These are phyloP conservation scores for Penicillium aurantiogriseum DNA, from an alignment of 2,329 filamentous ascomycete species.

Conservation along the genomic window DNA sequence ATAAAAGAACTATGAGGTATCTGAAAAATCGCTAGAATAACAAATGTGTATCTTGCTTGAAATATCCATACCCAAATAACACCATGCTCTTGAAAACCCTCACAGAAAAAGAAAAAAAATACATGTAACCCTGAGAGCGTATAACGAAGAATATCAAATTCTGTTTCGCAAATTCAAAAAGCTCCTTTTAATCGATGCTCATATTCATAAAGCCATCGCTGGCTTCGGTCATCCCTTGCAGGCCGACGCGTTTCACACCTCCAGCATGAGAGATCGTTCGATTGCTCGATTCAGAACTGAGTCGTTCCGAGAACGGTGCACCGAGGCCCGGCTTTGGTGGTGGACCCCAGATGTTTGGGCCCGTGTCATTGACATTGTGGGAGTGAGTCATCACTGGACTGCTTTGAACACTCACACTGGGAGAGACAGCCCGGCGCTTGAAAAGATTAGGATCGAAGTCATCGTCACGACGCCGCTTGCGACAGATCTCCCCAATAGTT, in stretches of 20 bases:
- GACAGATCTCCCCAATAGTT: slow-evolving; percentile 70
- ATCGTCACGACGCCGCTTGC: slow-evolving; percentile 82
- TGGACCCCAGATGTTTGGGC: slow-evolving; percentile 65
- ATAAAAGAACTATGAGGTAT: slow-evolving; percentile 9
- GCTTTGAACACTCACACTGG: slow-evolving; percentile 86
- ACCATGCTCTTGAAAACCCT: background rate
- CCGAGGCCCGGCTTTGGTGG: slow-evolving; percentile 59
- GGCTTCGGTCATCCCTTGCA: slow-evolving; percentile 95
- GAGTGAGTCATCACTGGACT: slow-evolving; percentile 81
- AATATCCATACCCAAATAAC: background rate
- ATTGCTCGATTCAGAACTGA: slow-evolving; percentile 51
- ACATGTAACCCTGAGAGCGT: background rate
- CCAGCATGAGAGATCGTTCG: slow-evolving; percentile 47
- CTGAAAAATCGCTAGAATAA: slow-evolving; percentile 11
- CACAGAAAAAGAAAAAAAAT: background rate
- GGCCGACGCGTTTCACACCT: slow-evolving; percentile 63
- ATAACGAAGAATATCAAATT: background rate
- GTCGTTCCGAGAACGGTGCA: slow-evolving; percentile 51
- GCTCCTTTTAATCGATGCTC: slow-evolving; percentile 72
- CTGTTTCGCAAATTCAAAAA: background rate
- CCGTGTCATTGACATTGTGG: slow-evolving; percentile 68
- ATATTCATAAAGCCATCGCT: slow-evolving; percentile 94
- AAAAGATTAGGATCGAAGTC: slow-evolving; percentile 85
- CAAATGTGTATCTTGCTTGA: slow-evolving; percentile 10
- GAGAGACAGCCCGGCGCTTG: slow-evolving; percentile 87